Conservation (phyloP, 1,139 yeast species). For the Saccharomycopsis crataegensis region DNA sequence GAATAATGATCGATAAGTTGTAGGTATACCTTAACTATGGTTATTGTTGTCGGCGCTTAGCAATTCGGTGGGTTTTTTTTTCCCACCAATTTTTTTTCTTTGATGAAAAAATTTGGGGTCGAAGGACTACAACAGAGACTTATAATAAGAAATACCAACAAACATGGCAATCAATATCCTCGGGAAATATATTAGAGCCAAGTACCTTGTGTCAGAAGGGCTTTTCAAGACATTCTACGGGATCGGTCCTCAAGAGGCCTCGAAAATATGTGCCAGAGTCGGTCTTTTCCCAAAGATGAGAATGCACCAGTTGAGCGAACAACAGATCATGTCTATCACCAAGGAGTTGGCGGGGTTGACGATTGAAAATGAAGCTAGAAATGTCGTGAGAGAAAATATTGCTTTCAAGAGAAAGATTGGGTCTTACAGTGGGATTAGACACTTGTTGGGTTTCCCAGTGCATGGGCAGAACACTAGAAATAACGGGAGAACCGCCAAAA, state of each 20-base stretch:
- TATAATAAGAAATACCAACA: background rate
- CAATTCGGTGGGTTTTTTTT: no score
- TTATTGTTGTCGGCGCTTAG: no score
- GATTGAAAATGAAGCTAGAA: conserved; percentile 80
- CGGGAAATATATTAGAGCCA: conserved; percentile 57
- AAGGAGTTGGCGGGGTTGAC: conserved; percentile 79
- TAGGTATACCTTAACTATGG: no score
- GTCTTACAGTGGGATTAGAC: conserved; percentile 84
- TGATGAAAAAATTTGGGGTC: no score
- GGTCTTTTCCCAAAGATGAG: conserved; percentile 92
- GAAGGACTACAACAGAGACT: no score
- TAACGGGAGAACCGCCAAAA: conserved; percentile 84
- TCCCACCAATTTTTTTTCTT: no score
- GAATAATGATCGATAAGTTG: no score
- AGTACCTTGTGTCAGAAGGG: conserved; percentile 34
- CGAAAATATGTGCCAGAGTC: conserved; percentile 72
- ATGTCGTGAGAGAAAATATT: conserved; percentile 72
- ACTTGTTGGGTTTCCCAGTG: conserved; percentile 82
- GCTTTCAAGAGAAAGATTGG: conserved; percentile 76
- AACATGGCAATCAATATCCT: conserved; percentile 67
- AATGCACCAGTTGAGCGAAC: conserved; percentile 86
- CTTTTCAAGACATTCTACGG: conserved; percentile 81
- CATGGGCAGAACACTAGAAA: conserved; percentile 91
- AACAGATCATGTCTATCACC: conserved; percentile 77
- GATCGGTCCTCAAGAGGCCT: conserved; percentile 70